These are phyloP conservation scores for Rhodamnia argentea DNA, from an alignment of 345 rosid genomes.

Conservation along the genomic window DNA sequence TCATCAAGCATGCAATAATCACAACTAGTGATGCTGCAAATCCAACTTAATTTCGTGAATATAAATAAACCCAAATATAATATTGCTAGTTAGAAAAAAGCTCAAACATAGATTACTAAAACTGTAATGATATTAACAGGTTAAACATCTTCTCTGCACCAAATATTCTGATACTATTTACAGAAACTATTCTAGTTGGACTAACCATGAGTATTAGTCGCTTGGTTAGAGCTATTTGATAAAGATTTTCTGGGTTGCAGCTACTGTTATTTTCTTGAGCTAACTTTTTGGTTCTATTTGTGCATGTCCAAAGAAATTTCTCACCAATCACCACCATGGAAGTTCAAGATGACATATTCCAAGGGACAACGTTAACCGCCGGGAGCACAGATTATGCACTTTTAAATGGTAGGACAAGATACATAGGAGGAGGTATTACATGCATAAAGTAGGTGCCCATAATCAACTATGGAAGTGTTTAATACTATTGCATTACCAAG, in stretches of 20 bases:
- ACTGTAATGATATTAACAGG: background rate
- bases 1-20: background rate
- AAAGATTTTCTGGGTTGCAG: background rate
- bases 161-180: background rate
- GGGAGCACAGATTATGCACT: background rate
- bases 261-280: background rate
- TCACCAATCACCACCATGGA: background rate
- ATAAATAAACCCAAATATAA: background rate
- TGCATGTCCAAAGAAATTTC: background rate
- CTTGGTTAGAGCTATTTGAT: background rate
- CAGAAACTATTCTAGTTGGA: background rate
- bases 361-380: background rate
- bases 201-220: background rate
- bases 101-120: background rate
- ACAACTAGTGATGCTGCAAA: background rate
- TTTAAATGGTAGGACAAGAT: background rate
- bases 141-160: background rate
- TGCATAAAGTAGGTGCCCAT: background rate
- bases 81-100: background rate
- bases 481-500: background rate
- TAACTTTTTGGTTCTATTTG: background rate
- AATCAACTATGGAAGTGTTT: background rate
- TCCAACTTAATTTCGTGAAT: background rate
- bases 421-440: background rate
- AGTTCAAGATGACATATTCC: background rate